phyloP scores from a whole-genome alignment of 2,329 filamentous ascomycete genomes.

The Aspergillus amoenus region DNA sequence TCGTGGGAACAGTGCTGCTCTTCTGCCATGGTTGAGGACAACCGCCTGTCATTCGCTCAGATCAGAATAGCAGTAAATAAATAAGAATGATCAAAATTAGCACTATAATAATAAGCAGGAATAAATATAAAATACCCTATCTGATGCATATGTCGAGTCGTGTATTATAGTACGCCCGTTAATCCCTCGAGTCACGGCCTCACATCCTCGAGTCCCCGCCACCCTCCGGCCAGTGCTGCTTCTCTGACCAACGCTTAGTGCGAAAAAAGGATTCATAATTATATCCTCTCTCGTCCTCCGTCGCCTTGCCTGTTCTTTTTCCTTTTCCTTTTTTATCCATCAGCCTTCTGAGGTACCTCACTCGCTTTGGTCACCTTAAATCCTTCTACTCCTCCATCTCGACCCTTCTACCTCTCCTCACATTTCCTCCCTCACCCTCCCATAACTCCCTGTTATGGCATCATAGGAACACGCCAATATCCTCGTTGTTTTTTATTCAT shows the following conservation, averaged over 20 bases:
- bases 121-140: not conserved
- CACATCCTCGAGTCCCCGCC: conserved; percentile 18
- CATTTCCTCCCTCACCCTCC: conserved; percentile 17
- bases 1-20: conserved; percentile 1
- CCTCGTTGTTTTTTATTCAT: conserved; percentile 23
- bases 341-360: conserved; percentile 5
- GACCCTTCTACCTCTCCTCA: conserved; percentile 21
- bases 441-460: conserved; percentile 30
- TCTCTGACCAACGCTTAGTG: conserved; percentile 17
- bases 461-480: conserved; percentile 23
- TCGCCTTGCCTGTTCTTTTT: conserved; percentile 16
- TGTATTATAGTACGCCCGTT: not conserved
- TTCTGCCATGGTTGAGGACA: not conserved
- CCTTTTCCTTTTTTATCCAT: conserved; percentile 13
- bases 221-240: conserved; percentile 18
- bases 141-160: conserved; percentile 4
- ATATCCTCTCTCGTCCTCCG: conserved; percentile 19
- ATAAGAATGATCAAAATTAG: not conserved
- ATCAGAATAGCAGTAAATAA: conserved; percentile 3
- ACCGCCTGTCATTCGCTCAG: not conserved
- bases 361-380: conserved; percentile 18
- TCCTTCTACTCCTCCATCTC: conserved; percentile 24
- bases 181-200: conserved; percentile 2
- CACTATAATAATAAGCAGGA: not conserved
- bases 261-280: conserved; percentile 16